Evolutionary conservation across 1,139 yeast species (phyloP), one percentile per base, ranked within the genome.

Genomic region (Trichomonascaceae sp.): DNA sequence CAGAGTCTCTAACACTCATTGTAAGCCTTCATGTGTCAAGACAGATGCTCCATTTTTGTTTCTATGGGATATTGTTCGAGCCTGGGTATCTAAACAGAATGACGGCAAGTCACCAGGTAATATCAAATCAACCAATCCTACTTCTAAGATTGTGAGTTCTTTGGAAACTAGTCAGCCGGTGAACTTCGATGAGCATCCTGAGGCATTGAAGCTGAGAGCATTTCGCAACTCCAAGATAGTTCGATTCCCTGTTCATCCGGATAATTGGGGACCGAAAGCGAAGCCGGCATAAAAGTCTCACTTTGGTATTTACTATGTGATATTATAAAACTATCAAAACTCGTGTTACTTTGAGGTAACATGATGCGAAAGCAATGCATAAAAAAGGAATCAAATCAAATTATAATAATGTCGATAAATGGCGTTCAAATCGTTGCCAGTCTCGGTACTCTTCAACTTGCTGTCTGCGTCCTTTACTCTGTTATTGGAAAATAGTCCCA

Each of bases 201-300:
- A 78, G 39, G 78, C 79, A 46, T 79, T 85, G 61, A 77, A 74
- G 39, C 76, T 74, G 57, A 82, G 82, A 59, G 75, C 72, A 55
- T 74, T 88, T 56, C 78, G 96, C 62, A 84, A 81, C 60, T 76
- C 88, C 58, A 89, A 89, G 70, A 81, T 91, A 67, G 89, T 89
- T 17, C 78, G 96, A 61, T 91, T 79, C 70, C 99, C 90, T 69
- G 90, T 85, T 65, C 91, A 91, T 67, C 99, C 99, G 12, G 88
- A 86, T 69, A 85, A 87, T 67, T 93, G 99, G 99, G 99, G 99
- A 0, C 99, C 97, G 43, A 88, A 87, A 72, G 82, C 95, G 1
- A 63, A 63, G 49, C 73, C 74, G 8, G 48, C 44, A 43, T 48
- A 20, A 48, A 9, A 12, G 6, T 22, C 24, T 22, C 24, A 22